Conservation (phyloP, 208 protist genomes). For the Acanthamoeba castellanii region DNA sequence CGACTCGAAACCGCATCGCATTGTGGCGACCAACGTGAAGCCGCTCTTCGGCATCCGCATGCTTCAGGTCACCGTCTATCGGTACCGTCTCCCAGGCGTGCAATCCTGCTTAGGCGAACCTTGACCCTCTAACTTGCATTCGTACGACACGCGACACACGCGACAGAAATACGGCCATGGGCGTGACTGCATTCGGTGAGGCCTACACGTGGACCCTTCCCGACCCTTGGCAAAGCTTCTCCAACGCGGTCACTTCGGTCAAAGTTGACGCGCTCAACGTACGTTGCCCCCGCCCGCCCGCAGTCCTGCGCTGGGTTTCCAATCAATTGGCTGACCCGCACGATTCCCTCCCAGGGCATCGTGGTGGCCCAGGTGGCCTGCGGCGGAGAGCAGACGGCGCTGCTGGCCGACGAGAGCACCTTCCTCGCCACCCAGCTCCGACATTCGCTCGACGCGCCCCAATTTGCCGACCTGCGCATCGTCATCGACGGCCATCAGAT, state of each 20-base stretch:
- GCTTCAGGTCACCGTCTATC: not conserved
- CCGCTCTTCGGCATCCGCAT: slow-evolving; percentile 1
- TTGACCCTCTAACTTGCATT: too few species aligned
- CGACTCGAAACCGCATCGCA: not conserved
- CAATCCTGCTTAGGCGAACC: too few species aligned
- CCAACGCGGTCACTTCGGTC: not conserved
- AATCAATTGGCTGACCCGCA: too few species aligned
- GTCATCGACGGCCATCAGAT: not conserved
- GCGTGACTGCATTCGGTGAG: not conserved
- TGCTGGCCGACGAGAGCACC: not conserved
- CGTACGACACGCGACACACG: too few species aligned
- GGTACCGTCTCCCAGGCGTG: not conserved
- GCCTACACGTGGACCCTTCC: not conserved
- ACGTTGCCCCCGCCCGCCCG: not conserved
- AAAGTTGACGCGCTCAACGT: not conserved
- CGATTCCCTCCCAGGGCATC: too few species aligned
- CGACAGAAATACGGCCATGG: not conserved
- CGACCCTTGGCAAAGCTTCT: slow-evolving; percentile 2
- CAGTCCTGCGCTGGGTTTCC: not conserved
- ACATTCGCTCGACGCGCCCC: not conserved
- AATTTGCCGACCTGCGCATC: not conserved
- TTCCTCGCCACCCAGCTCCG: not conserved
- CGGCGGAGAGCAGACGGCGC: not conserved
- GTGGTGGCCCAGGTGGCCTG: not conserved
- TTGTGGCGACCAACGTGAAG: not conserved